Percentiles rank a stretch among this genome's conserved stretches.
Conservation (phyloP, 331 rosid species). For the Saraca asoca region DNA sequence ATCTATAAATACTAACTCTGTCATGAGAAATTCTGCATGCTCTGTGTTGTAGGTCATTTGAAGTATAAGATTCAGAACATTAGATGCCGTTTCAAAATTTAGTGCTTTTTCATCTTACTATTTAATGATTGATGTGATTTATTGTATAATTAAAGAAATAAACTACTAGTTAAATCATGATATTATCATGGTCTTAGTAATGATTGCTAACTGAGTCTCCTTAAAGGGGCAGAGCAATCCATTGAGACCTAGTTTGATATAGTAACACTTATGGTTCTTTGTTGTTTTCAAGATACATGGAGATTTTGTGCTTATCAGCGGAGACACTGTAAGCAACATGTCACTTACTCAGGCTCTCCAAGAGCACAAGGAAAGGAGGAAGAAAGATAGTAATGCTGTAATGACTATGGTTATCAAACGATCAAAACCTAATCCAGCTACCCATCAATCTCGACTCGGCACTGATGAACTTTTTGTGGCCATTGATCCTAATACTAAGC, state of each 20-base stretch:
- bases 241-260: conserved; percentile 9
- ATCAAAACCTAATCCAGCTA: conserved; percentile 77
- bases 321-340: conserved; percentile 99
- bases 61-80: conserved; percentile 3
- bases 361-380: conserved; percentile 90
- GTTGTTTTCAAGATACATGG: conserved; percentile 78
- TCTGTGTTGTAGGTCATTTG: not conserved
- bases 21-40: not conserved
- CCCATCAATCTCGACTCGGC: conserved; percentile 92
- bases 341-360: conserved; percentile 82
- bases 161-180: conserved; percentile 12
- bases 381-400: conserved; percentile 88
- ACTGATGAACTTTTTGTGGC: conserved; percentile 95
- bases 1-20: not conserved
- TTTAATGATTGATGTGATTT: not conserved
- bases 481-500: conserved; percentile 81
- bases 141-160: not conserved
- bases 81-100: not conserved
- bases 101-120: too few species aligned
- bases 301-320: conserved; percentile 91
- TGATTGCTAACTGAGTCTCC: conserved; percentile 10
- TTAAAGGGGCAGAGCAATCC: conserved; percentile 1
- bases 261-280: conserved; percentile 39
- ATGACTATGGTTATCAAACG: conserved; percentile 93
- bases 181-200: conserved; percentile 3